These are phyloP conservation scores for Boehmeria nivea DNA, from an alignment of 306 rosid genomes.

Conservation along the genomic window DNA sequence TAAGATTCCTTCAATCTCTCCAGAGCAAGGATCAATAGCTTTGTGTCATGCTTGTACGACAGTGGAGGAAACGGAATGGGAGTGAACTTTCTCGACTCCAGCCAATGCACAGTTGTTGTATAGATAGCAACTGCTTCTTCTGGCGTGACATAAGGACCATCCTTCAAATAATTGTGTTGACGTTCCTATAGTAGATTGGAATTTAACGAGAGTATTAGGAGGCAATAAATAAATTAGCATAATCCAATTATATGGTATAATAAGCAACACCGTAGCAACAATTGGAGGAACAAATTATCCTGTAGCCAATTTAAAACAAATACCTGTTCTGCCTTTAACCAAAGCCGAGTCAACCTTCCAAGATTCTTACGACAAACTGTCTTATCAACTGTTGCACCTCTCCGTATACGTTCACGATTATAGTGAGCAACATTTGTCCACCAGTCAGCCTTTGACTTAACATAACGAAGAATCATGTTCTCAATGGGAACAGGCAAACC, in stretches of 20 bases:
- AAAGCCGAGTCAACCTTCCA: slow-evolving; percentile 92
- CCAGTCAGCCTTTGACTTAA: slow-evolving; percentile 99
- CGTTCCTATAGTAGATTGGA: slow-evolving; percentile 57
- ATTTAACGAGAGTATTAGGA: slow-evolving; percentile 1
- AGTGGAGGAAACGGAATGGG: slow-evolving; percentile 97
- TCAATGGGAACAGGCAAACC: slow-evolving; percentile 98
- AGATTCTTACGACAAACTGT: slow-evolving; percentile 98
- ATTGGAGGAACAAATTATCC: no score
- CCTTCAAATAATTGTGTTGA: slow-evolving; percentile 95
- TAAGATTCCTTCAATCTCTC: slow-evolving; percentile 98
- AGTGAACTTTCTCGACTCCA: slow-evolving; percentile 97
- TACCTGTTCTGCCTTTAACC: slow-evolving; percentile 99
- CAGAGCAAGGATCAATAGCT: slow-evolving; percentile 86
- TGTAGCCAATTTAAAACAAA: slow-evolving; percentile 9
- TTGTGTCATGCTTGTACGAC: slow-evolving; percentile 97
- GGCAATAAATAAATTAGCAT: not conserved
- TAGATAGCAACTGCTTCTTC: slow-evolving; percentile 99
- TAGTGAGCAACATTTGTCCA: slow-evolving; percentile 99
- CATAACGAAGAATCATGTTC: slow-evolving; percentile 98
- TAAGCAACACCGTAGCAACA: no score
- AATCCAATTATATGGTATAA: not conserved
- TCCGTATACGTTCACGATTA: slow-evolving; percentile 94
- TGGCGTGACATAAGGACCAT: slow-evolving; percentile 97
- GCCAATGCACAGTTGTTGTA: slow-evolving; percentile 95
- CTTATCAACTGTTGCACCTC: slow-evolving; percentile 99